These are phyloP conservation scores for Aphanoascus verrucosus DNA, from an alignment of 2,329 filamentous ascomycete species.

Conservation along the genomic window DNA sequence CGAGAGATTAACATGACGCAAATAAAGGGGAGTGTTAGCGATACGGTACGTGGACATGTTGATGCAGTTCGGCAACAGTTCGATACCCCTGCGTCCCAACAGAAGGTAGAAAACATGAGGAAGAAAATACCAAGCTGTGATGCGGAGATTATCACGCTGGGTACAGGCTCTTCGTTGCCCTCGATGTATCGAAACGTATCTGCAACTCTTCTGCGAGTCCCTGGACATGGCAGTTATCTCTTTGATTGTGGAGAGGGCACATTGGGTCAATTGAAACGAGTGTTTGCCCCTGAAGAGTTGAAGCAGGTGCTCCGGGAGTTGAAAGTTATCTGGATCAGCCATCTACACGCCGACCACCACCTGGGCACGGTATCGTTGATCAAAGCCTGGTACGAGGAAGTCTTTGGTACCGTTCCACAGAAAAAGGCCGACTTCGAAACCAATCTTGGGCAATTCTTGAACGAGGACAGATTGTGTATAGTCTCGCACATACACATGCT, in stretches of 20 bases:
- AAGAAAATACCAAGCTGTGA: conserved; percentile 62
- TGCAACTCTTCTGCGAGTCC: conserved; percentile 71
- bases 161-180: conserved; percentile 80
- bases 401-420: conserved; percentile 33
- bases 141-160: conserved; percentile 73
- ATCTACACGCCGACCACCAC: conserved; percentile 93
- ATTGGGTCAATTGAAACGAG: conserved; percentile 69
- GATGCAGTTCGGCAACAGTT: conserved; percentile 18
- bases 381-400: conserved; percentile 61
- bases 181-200: conserved; percentile 96
- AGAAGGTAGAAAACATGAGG: conserved; percentile 38
- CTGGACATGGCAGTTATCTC: conserved; percentile 75
- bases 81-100: conserved; percentile 24
- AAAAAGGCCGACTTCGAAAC: conserved; percentile 31
- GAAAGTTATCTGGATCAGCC: conserved; percentile 81
- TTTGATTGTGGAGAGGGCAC: conserved; percentile 91
- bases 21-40: conserved; percentile 12
- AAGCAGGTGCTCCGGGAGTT: conserved; percentile 65
- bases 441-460: conserved; percentile 29
- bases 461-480: conserved; percentile 47
- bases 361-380: conserved; percentile 75
- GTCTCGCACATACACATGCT: conserved; percentile 63
- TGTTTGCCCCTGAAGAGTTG: conserved; percentile 56
- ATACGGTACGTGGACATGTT: not conserved
- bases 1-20: conserved; percentile 21